These are phyloP conservation scores for Mariannaea sp. DNA, from an alignment of 2,329 filamentous ascomycete species.

Conservation along the genomic window DNA sequence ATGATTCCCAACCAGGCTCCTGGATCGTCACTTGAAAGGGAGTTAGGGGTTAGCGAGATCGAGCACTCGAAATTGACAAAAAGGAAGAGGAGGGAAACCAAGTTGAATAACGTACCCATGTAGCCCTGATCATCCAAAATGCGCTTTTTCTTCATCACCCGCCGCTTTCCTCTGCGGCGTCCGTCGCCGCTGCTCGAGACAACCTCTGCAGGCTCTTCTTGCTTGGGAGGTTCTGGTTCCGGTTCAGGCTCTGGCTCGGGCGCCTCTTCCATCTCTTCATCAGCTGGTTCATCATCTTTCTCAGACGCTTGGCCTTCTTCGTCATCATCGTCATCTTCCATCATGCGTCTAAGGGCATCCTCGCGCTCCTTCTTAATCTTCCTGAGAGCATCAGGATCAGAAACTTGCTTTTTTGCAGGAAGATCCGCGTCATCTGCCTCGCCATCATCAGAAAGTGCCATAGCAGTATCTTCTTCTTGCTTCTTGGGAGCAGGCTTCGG, in stretches of 20 bases:
- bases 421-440: slow-evolving; percentile 47
- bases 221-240: slow-evolving; percentile 44
- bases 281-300: slow-evolving; percentile 44
- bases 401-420: slow-evolving; percentile 31
- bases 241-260: slow-evolving; percentile 46
- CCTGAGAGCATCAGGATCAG: slow-evolving; percentile 34
- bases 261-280: slow-evolving; percentile 49
- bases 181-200: slow-evolving; percentile 61
- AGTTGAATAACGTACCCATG: slow-evolving; percentile 66
- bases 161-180: slow-evolving; percentile 74
- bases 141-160: slow-evolving; percentile 86
- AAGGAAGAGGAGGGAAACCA: background rate
- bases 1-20: slow-evolving; percentile 86
- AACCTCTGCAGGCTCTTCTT: slow-evolving; percentile 55
- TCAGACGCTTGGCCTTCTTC: slow-evolving; percentile 56
- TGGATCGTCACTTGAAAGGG: slow-evolving; percentile 86
- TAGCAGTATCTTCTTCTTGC: slow-evolving; percentile 40
- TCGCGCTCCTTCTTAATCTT: slow-evolving; percentile 45
- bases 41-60: slow-evolving; percentile 21
- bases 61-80: background rate
- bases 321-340: slow-evolving; percentile 66
- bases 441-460: slow-evolving; percentile 47
- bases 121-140: slow-evolving; percentile 89
- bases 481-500: slow-evolving; percentile 53
- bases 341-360: slow-evolving; percentile 48